These are phyloP conservation scores for Brassica balearica DNA, from an alignment of 441 rosid genomes.

Conservation along the genomic window DNA sequence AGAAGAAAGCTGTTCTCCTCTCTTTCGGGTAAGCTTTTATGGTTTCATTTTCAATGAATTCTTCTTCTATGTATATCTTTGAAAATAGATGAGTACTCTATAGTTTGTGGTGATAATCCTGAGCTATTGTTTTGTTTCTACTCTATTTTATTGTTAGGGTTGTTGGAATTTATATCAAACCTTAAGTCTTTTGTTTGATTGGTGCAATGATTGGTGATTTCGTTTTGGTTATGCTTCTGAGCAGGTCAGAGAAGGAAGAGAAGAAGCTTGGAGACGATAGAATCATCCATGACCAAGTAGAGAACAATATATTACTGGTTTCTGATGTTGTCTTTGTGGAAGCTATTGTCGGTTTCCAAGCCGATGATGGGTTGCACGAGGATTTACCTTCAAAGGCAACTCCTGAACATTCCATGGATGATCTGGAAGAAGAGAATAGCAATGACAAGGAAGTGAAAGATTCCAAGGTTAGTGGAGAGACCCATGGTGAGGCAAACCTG, in stretches of 20 bases:
- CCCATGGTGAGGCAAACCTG: not conserved
- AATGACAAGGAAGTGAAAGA: not conserved
- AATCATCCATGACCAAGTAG: not conserved
- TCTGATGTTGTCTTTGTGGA: slow-evolving; percentile 3
- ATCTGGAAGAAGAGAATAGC: not conserved
- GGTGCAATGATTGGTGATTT: slow-evolving; percentile 4
- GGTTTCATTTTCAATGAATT: slow-evolving; percentile 1
- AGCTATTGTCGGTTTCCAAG: not conserved
- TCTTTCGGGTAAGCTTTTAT: not conserved
- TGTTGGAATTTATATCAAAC: not conserved
- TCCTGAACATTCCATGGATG: not conserved
- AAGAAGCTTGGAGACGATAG: slow-evolving; percentile 4
- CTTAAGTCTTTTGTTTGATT: not conserved
- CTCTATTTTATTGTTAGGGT: slow-evolving; percentile 12
- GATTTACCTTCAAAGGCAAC: not conserved
- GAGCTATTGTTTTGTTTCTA: slow-evolving; percentile 33
- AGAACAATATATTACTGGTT: not conserved
- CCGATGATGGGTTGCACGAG: not conserved
- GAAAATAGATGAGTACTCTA: slow-evolving; percentile 4
- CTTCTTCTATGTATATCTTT: not conserved
- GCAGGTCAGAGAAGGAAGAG: slow-evolving; percentile 4
- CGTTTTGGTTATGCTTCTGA: not conserved
- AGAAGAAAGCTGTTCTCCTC: slow-evolving; percentile 22
- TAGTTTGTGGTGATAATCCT: slow-evolving; percentile 25
- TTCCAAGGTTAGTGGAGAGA: slow-evolving; percentile 25